phyloP scores from a whole-genome alignment of 176 grass and related monocot species.

The Leersia perrieri region DNA sequence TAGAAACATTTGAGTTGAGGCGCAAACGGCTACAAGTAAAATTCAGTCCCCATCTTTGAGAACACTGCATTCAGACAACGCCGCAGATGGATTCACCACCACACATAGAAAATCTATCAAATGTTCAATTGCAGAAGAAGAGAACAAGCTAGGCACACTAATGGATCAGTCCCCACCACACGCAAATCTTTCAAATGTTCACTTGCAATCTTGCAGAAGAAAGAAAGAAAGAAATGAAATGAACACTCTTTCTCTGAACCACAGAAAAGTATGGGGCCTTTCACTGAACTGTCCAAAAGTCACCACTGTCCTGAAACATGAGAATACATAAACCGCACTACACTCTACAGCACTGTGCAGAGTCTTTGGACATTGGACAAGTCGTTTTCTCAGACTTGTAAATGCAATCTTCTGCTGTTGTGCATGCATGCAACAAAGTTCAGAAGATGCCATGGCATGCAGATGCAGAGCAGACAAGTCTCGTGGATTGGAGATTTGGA shows the following conservation, averaged over 20 bases:
- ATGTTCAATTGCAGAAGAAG: no score
- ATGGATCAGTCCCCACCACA: no score
- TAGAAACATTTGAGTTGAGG: background rate
- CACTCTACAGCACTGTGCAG: no score
- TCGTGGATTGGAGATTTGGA: background rate
- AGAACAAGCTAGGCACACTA: no score
- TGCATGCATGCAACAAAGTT: background rate
- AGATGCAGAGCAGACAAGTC: background rate
- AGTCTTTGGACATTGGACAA: no score
- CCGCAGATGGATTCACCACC: background rate
- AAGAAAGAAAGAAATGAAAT: background rate
- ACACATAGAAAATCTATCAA: no score
- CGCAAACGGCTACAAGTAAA: background rate
- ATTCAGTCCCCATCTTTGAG: background rate
- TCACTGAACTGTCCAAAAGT: background rate
- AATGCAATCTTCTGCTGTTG: background rate
- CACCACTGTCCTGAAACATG: background rate
- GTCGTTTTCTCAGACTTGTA: background rate
- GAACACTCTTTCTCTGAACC: background rate
- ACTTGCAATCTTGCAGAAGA: no score
- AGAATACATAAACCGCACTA: no score
- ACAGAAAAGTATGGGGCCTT: background rate
- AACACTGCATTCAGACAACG: background rate
- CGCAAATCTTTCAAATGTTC: no score
- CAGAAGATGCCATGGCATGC: background rate